phyloP scores from a whole-genome alignment of 2,329 filamentous ascomycete genomes.

The Colletotrichum zoysiae region DNA sequence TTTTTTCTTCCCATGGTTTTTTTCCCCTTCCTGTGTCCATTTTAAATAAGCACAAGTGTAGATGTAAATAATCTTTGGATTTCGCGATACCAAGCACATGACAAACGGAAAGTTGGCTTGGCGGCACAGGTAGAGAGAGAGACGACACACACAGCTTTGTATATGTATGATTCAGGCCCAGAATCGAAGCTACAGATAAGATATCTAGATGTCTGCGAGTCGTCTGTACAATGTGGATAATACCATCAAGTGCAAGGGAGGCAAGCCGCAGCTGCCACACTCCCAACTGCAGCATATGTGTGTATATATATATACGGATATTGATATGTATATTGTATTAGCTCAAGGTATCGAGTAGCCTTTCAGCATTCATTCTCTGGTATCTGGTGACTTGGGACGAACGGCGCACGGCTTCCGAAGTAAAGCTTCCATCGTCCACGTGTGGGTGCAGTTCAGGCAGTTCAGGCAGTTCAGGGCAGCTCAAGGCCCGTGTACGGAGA shows the following conservation, averaged over 20 bases:
- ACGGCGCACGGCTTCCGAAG: background rate
- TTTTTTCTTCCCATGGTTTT: background rate
- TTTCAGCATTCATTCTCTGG: background rate
- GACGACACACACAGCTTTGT: too few species aligned
- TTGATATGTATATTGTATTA: too few species aligned
- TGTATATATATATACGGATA: too few species aligned
- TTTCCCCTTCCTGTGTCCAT: background rate
- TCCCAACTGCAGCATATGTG: too few species aligned
- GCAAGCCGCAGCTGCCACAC: too few species aligned
- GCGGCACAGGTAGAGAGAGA: background rate
- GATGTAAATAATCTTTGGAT: background rate
- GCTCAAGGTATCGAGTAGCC: background rate
- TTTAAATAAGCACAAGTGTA: background rate
- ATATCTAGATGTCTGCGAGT: too few species aligned
- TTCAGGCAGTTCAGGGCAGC: too few species aligned
- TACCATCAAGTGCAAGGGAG: too few species aligned
- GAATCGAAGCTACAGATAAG: background rate
- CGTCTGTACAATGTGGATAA: too few species aligned
- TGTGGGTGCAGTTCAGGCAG: too few species aligned
- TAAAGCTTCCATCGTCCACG: background rate
- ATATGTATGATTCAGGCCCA: too few species aligned
- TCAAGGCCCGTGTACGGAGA: too few species aligned
- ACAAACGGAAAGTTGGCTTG: background rate
- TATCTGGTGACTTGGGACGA: background rate
- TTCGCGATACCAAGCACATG: background rate